Conservation (phyloP, 805 yeast genomes). For the Candida glaebosa region DNA sequence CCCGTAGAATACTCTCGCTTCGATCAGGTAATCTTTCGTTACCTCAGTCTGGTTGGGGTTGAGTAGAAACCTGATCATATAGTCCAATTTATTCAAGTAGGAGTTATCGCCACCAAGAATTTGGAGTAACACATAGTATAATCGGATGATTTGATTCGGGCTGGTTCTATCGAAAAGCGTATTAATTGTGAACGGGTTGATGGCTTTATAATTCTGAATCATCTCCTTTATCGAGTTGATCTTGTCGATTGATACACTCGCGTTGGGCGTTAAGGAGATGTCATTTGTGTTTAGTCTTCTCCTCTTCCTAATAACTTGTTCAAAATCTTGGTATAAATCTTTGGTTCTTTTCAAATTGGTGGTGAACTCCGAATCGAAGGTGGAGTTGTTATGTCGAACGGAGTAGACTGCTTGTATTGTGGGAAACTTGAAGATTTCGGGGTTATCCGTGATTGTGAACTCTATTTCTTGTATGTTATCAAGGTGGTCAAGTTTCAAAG, state of each 20-base stretch:
- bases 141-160: background rate
- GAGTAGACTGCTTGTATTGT: background rate
- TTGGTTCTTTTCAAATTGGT: background rate
- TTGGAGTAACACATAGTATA: constrained; percentile 1
- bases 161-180: background rate
- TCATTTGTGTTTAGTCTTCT: background rate
- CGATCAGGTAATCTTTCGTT: background rate
- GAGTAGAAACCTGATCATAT: background rate
- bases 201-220: background rate
- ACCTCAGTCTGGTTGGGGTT: background rate
- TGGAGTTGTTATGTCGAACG: background rate
- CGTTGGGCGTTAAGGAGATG: background rate
- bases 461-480: background rate
- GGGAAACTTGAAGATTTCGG: background rate
- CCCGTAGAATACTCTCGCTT: background rate
- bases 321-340: background rate
- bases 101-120: background rate
- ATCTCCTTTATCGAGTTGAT: constrained; percentile 1
- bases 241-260: background rate
- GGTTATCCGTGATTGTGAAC: background rate
- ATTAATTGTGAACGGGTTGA: background rate
- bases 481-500: constrained; percentile 8
- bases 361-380: background rate
- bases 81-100: constrained; percentile 2
- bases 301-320: background rate